These are phyloP conservation scores for Dendrothele bispora DNA, from an alignment of 768 basidiomycete species.

Conservation along the genomic window DNA sequence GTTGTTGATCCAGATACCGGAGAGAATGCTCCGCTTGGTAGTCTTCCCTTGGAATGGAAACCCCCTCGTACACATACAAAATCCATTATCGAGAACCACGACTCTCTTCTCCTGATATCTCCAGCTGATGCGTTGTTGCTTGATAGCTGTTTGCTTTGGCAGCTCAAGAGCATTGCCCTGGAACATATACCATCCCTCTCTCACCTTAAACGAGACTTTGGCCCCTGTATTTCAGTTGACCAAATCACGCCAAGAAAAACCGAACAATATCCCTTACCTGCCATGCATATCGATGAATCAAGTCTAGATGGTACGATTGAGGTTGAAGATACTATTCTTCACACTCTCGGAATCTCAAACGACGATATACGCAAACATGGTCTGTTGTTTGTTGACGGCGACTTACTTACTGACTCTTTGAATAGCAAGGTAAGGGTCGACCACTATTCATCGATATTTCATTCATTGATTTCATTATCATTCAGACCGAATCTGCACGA, in stretches of 20 bases:
- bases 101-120: neutral
- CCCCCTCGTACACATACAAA: neutral
- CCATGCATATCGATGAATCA: slow-evolving; percentile 18
- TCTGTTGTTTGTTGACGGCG: slow-evolving; percentile 10
- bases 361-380: slow-evolving; percentile 6
- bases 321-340: slow-evolving; percentile 5
- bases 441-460: neutral
- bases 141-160: neutral
- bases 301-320: slow-evolving; percentile 16
- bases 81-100: neutral
- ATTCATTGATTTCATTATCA: no score
- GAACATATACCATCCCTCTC: neutral
- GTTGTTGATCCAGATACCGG: no score
- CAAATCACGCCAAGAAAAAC: slow-evolving; percentile 14
- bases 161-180: neutral
- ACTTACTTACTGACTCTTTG: slow-evolving; percentile 9
- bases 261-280: slow-evolving; percentile 12
- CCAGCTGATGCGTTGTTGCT: neutral
- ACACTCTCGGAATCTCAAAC: neutral
- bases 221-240: neutral
- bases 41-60: neutral
- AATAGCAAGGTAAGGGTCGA: slow-evolving; percentile 5
- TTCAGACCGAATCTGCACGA: no score
- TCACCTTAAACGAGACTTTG: neutral
- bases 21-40: neutral